A percentile compares a stretch with the other conserved stretches of the same genome.
These are phyloP conservation scores for Orbilia oligospora DNA, from an alignment of 2,329 filamentous ascomycete species.

Conservation along the genomic window DNA sequence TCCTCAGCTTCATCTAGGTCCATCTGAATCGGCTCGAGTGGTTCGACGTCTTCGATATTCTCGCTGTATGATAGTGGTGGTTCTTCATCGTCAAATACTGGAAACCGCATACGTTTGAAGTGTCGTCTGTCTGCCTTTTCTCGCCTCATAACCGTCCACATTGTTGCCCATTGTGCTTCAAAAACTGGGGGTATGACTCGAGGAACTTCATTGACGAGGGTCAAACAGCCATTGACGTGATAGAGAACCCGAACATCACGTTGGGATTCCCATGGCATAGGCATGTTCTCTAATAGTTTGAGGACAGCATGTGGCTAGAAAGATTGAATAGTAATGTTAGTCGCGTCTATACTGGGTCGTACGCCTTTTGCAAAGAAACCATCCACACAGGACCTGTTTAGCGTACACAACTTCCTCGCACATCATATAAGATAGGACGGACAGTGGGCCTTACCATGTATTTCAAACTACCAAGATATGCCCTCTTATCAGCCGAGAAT, in stretches of 20 bases:
- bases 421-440: slow-evolving; percentile 13
- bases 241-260: slow-evolving; percentile 98
- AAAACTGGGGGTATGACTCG: slow-evolving; percentile 98
- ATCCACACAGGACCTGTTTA: slow-evolving; percentile 58
- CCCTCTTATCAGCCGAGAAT: slow-evolving; percentile 98
- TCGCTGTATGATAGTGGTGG: slow-evolving; percentile 98
- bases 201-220: slow-evolving; percentile 94
- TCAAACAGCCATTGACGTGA: slow-evolving; percentile 97
- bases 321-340: slow-evolving; percentile 56
- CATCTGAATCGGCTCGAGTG: slow-evolving; percentile 97
- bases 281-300: slow-evolving; percentile 99
- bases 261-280: slow-evolving; percentile 98
- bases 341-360: slow-evolving; percentile 60
- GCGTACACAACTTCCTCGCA: slow-evolving; percentile 57
- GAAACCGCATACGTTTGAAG: slow-evolving; percentile 99
- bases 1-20: slow-evolving; percentile 96
- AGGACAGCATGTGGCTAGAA: slow-evolving; percentile 85
- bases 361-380: slow-evolving; percentile 50
- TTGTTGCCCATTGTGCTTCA: slow-evolving; percentile 98
- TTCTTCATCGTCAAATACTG: slow-evolving; percentile 98
- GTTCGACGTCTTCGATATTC: slow-evolving; percentile 98
- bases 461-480: slow-evolving; percentile 95
- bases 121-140: slow-evolving; percentile 96
- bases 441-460: slow-evolving; percentile 77
- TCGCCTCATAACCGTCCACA: slow-evolving; percentile 98